Base-by-base conservation (phyloP, 1,139 yeast genomes). In the Pichia inconspicua region DNA sequence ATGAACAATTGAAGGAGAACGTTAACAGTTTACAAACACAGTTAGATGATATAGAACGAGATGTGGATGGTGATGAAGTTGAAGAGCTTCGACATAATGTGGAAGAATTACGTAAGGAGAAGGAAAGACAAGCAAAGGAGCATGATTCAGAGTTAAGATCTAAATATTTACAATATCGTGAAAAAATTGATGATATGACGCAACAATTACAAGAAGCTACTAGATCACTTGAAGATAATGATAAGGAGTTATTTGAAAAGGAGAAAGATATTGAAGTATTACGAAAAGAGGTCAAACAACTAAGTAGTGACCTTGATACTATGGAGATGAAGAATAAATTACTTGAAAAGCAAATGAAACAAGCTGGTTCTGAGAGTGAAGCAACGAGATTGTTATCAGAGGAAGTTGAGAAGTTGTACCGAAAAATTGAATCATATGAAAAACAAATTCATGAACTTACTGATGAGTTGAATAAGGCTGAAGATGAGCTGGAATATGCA, bases 21-120 rank as follows among this genome's bases (percentile, higher is more conserved):
- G 15, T 48, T 22, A 40, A 40, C 28, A 30, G 34, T 9, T 36
- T 47, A 42, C 46, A 34, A 37, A 40, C 44, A 8, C 54, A 57
- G 31, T 42, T 51, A 32, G 47, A 51, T 35, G 44, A 34, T 35
- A 40, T 31, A 5, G 28, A 32, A 19, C 34, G 32, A 27, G 17
- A 15, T 39, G 34, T 30, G n/a, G 39, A n/a, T 22, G 6, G n/a
- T 25, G 37, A 35, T 22, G 31, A 27, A 9, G 25, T 37, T 17
- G 42, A 44, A 19, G 31, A 41, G 5, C n/a, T 46, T 11, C 38
- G 35, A 11, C 31, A 46, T 19, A 35, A 52, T 17, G 51, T 53
- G 36, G 46, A 45, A 15, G 47, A 52, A 11, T 49, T 58, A 35
- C 55, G 58, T 37, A 45, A 40, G 9, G 58, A 59, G 25, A 55